These are phyloP conservation scores for Diaporthe aspalathi DNA, from an alignment of 2,329 filamentous ascomycete genomes.

Conservation along the genomic window DNA sequence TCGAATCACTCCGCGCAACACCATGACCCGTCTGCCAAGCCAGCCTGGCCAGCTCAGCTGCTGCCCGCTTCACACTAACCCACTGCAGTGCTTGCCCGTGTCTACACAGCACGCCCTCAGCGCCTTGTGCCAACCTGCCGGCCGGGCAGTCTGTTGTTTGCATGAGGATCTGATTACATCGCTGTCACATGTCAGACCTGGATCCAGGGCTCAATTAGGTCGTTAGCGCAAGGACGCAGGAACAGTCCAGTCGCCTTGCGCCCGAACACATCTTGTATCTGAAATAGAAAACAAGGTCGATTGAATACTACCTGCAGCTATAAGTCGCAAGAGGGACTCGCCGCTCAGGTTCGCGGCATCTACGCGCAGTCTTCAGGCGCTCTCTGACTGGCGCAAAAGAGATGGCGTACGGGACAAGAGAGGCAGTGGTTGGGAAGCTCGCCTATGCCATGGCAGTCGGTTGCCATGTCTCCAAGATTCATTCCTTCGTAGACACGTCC, in stretches of 20 bases:
- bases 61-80: neutral
- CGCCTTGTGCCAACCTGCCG: neutral
- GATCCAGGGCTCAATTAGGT: neutral
- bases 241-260: neutral
- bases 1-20: constrained; percentile 30
- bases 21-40: constrained; percentile 28
- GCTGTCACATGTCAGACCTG: neutral
- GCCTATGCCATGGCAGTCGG: neutral
- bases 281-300: neutral
- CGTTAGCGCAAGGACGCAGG: neutral
- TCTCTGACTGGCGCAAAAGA: neutral
- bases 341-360: neutral
- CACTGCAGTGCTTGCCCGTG: neutral
- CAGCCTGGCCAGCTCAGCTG: neutral
- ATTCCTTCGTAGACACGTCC: neutral
- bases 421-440: neutral
- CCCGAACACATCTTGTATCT: neutral
- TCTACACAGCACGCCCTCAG: neutral
- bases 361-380: neutral
- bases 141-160: neutral
- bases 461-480: too few relatives aligned
- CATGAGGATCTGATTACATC: neutral
- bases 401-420: too few relatives aligned
- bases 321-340: too few relatives aligned
- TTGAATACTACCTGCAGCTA: neutral